Evolutionary conservation across 371 early-diverging fungal genomes (phyloP).

Genomic region (Cokeromyces recurvatus): DNA sequence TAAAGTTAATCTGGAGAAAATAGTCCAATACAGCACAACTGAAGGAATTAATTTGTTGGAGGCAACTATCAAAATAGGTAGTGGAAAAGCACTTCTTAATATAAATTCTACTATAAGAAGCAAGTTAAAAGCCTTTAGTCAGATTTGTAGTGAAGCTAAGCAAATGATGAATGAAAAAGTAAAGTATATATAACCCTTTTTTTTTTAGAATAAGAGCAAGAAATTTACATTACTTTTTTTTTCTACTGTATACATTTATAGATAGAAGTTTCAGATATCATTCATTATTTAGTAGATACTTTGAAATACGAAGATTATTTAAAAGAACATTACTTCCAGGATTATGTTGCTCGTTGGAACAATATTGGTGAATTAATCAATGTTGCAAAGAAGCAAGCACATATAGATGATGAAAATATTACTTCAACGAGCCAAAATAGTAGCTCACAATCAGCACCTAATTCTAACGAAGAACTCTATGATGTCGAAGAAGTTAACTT

Average conservation of each 20-base stretch:
- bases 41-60: background rate
- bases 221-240: too few relatives aligned
- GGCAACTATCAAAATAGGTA: background rate
- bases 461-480: background rate
- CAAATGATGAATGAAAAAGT: conserved; percentile 14
- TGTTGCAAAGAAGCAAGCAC: conserved; percentile 10
- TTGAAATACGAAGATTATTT: conserved; percentile 23
- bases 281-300: conserved; percentile 16
- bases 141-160: conserved; percentile 1
- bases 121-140: conserved; percentile 8
- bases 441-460: too few relatives aligned
- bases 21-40: conserved; percentile 4
- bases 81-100: background rate
- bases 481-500: background rate
- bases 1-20: conserved; percentile 22
- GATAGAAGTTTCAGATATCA: conserved; percentile 10
- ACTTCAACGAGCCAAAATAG: too few relatives aligned
- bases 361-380: conserved; percentile 37
- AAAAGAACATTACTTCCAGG: conserved; percentile 10
- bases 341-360: conserved; percentile 21
- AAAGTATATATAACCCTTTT: background rate
- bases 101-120: background rate
- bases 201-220: too few relatives aligned
- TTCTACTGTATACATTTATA: too few relatives aligned
- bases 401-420: background rate